A percentile compares a stretch with the other conserved stretches of the same genome.
phyloP scores from a whole-genome alignment of 352 stramenopile genomes.

The Nothophytophthora sp. region DNA sequence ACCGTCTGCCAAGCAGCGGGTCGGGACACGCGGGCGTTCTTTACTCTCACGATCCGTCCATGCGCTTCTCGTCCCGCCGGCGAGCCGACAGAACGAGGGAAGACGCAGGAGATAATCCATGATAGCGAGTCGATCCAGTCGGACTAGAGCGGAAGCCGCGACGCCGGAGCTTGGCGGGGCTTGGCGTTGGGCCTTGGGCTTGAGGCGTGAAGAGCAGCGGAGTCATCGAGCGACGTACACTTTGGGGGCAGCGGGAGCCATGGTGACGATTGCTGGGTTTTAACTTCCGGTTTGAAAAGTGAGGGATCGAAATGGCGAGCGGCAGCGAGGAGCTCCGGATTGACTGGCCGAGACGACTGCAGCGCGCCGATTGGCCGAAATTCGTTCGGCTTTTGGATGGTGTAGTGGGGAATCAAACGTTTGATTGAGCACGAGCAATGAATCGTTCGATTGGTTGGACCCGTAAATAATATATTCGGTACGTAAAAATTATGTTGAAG shows the following conservation, averaged over 20 bases:
- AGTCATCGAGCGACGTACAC: conserved; percentile 84
- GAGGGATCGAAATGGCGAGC: conserved; percentile 10
- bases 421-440: conserved; percentile 8
- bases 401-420: conserved; percentile 12
- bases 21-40: conserved; percentile 39
- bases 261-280: conserved; percentile 61
- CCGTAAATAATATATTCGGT: no score
- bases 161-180: no score
- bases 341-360: conserved; percentile 33
- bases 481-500: no score
- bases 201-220: no score
- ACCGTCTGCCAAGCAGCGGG: no score
- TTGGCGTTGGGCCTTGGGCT: no score
- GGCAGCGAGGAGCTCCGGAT: conserved; percentile 4
- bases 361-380: conserved; percentile 34
- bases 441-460: no score
- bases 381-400: not conserved
- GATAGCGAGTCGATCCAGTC: conserved; percentile 9
- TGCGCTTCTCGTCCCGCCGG: conserved; percentile 27
- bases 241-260: conserved; percentile 79
- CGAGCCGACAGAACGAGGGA: not conserved
- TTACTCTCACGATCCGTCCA: conserved; percentile 88
- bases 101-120: conserved; percentile 62
- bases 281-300: conserved; percentile 92
- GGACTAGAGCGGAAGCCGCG: conserved; percentile 1